Evolutionary conservation across 2,329 filamentous ascomycete genomes (phyloP), one percentile per base, ranked within the genome.

Genomic region (Metarhizium robertsii): DNA sequence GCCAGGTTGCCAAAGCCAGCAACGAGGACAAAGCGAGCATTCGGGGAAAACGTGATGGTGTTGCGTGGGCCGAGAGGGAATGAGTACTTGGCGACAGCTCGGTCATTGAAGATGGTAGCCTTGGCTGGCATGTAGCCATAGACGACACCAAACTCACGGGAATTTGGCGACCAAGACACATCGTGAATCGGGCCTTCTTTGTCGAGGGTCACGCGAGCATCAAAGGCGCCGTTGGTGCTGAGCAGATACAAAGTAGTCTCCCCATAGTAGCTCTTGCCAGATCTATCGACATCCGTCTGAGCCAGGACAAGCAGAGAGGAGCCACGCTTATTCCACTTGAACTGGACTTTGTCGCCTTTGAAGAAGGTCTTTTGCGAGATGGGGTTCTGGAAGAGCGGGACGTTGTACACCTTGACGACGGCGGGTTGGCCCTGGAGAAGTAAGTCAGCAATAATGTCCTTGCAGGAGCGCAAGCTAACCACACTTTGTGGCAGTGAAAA

Each of bases 51-150:
- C 53, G 86, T 79, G 67, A 97, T 94, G 53, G 92, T 97, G 75
- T 99, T 99, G 66, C 94, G 87, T 13, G 94, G 94, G 3, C 79
- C 87, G 53, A 96, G 80, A 53, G 90, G 84, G 73, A 99, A 96
- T 57, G 81, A 89, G 73, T 96, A 90, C 56, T 87, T 87, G 20
- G 87, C 79, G 57, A 91, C 81, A 59, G 89, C 94, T 60, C 90
- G 86, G 65, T 87, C 83, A 71, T 96, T 96, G 82, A 97, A 99
- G 63, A 99, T 94, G 62, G 92, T 96, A 3, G 92, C 94, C 80
- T 97, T 97, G 55, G 94, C 90, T n/a, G 94, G 94, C 91, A 96
- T 97, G 73, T 90, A 97, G 59, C 94, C 94, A 69, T 99, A 99
- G 16, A 96, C 86, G 36, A 99, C 94, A 67, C 91, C 92, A 67